Conservation (phyloP, 1,284 basidiomycete genomes). For the Ustilago sp. region DNA sequence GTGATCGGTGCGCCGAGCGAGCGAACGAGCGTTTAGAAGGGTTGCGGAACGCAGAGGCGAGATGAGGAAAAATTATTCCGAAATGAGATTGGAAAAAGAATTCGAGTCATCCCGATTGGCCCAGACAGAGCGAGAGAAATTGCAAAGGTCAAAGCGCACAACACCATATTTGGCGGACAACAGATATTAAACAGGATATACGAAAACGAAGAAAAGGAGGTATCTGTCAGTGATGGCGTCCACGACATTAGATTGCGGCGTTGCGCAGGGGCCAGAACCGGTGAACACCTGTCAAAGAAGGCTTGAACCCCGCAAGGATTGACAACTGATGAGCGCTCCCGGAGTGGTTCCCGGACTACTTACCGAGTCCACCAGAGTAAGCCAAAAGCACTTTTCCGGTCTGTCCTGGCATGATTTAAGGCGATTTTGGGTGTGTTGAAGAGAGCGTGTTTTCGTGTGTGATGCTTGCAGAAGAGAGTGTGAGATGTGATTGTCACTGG, state of each 20-base stretch:
- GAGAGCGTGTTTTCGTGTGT: conserved; percentile 2
- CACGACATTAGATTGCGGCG: conserved; percentile 13
- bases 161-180: conserved; percentile 5
- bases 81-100: conserved; percentile 15
- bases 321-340: conserved; percentile 27
- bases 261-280: conserved; percentile 25
- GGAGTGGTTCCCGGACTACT: conserved; percentile 70
- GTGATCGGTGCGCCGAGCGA: conserved; percentile 28
- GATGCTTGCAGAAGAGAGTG: conserved; percentile 8
- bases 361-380: conserved; percentile 97
- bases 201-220: conserved; percentile 14
- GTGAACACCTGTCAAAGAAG: conserved; percentile 44
- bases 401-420: conserved; percentile 48
- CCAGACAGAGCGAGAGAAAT: background rate
- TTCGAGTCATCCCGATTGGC: conserved; percentile 43
- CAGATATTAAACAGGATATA: conserved; percentile 7
- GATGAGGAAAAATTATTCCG: conserved; percentile 18
- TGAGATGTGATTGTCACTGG: background rate
- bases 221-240: conserved; percentile 37
- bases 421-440: background rate
- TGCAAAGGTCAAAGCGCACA: background rate
- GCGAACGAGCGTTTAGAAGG: background rate
- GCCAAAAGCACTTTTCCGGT: conserved; percentile 90
- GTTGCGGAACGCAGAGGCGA: background rate
- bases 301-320: conserved; percentile 34